phyloP scores from a whole-genome alignment of 768 basidiomycete species.

The Rhizopogon roseolus region DNA sequence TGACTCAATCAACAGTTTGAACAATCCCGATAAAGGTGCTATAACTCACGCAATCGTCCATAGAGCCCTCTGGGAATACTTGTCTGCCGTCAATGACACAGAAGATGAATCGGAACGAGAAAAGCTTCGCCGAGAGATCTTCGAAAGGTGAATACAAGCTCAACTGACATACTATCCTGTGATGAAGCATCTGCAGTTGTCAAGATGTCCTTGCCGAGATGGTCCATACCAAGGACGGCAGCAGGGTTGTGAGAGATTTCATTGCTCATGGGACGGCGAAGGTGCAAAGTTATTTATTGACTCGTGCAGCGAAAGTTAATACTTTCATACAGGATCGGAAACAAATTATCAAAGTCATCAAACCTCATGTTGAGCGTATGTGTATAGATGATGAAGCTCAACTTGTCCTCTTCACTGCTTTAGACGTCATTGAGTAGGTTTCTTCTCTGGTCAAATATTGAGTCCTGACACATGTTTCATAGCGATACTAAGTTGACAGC shows the following conservation, averaged over 20 bases:
- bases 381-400: conserved; percentile 88
- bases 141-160: conserved; percentile 57
- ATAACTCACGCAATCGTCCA: conserved; percentile 87
- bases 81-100: conserved; percentile 53
- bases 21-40: conserved; percentile 88
- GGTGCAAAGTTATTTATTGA: conserved; percentile 29
- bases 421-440: conserved; percentile 85
- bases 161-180: not conserved
- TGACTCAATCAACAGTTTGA: conserved; percentile 53
- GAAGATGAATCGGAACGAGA: conserved; percentile 65
- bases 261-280: conserved; percentile 82
- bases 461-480: conserved; percentile 1
- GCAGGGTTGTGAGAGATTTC: conserved; percentile 81
- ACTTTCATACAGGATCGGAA: conserved; percentile 66
- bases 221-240: conserved; percentile 92
- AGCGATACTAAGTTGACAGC: conserved; percentile 89
- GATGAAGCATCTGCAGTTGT: conserved; percentile 41
- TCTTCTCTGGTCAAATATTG: not conserved
- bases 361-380: conserved; percentile 87
- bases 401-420: conserved; percentile 81
- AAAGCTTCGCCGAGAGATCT: conserved; percentile 72
- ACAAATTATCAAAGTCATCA: conserved; percentile 83
- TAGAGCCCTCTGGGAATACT: conserved; percentile 81
- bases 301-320: not conserved
- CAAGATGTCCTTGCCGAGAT: conserved; percentile 87